Percentiles rank a stretch among this genome's conserved stretches.
phyloP scores from a whole-genome alignment of 2,329 filamentous ascomycete genomes.

The Beauveria asiatica region DNA sequence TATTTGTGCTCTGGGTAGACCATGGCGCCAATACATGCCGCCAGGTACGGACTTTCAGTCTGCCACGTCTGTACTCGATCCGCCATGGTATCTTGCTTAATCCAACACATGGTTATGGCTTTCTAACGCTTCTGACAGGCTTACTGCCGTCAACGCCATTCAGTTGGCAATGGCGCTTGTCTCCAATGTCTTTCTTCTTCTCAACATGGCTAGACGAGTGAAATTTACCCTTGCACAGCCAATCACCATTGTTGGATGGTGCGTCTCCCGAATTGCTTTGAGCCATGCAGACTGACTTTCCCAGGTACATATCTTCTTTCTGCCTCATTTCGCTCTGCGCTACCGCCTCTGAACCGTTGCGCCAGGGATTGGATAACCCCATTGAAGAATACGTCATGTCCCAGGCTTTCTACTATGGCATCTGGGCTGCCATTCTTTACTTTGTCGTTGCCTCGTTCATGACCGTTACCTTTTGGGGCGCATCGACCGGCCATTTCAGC shows the following conservation, averaged over 20 bases:
- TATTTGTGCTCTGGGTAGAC: conserved; percentile 73
- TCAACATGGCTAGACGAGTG: conserved; percentile 77
- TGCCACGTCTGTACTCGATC: conserved; percentile 53
- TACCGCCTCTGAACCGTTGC: conserved; percentile 53
- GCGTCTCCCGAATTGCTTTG: conserved; percentile 41
- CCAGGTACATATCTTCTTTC: conserved; percentile 49
- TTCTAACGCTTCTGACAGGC: conserved; percentile 34
- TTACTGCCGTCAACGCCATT: conserved; percentile 65
- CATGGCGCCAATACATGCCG: conserved; percentile 58
- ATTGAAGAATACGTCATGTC: conserved; percentile 53
- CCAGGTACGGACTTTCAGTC: conserved; percentile 38
- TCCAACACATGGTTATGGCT: not conserved
- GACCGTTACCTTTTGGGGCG: conserved; percentile 71
- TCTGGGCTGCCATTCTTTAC: conserved; percentile 73
- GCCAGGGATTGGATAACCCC: conserved; percentile 25
- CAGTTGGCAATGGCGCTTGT: conserved; percentile 68
- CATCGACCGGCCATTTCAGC: conserved; percentile 58
- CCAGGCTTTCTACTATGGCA: conserved; percentile 79
- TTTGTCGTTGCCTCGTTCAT: conserved; percentile 70
- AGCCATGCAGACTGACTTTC: not conserved
- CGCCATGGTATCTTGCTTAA: conserved; percentile 48
- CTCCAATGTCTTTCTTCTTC: conserved; percentile 72
- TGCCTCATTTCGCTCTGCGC: conserved; percentile 58
- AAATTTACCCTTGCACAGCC: conserved; percentile 77
- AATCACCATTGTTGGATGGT: conserved; percentile 75